Base-by-base conservation (phyloP, 2,329 filamentous ascomycete genomes). In the Colletotrichum sp. region DNA sequence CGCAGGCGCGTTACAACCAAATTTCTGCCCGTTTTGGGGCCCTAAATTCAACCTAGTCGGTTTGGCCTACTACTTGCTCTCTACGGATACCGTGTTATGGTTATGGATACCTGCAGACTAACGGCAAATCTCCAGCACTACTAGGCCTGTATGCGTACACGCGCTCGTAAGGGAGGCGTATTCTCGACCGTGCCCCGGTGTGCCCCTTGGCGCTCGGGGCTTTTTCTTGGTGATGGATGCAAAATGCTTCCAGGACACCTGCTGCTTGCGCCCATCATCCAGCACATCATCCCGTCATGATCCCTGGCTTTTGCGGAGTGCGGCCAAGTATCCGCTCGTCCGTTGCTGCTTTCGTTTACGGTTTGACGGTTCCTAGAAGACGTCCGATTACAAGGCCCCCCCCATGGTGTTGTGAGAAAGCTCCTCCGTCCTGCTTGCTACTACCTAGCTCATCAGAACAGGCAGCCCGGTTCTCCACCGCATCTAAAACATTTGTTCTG, bases 401-500 rank as follows among this genome's bases (percentile, higher is more conserved):
- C 49, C 13, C 22, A 19, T 19, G 32, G 16, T 61, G 27, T 61
- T n/a, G 25, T 39, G 65, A 36, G 52, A 29, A 22, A 70, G 39
- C 55, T 30, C 29, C 30, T 22, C 36, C 19, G 19, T 34, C 62
- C 62, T 36, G 12, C 27, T 61, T 59, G 22, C 52, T 25, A 29
- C 55, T 29, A n/a, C n/a, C 34, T 44, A 22, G 67, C 39, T 55
- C 61, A 67, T 72, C 61, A 39, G 36, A 32, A 62, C 55, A n/a
- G 15, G 55, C 62, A 8, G 32, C 13, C 22, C 64, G 19, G 59
- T 27, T 76, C 69, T 69, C 73, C 73, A 72, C 63, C 71, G 32
- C 27, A 72, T 72, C 64, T 61, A 72, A 76, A 69, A 76, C 73
- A 57, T 59, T 22, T 36, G 32, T 72, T 61, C 64, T 72, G 73